phyloP scores from a whole-genome alignment of 208 protist species.

The Naegleria fowleri region DNA sequence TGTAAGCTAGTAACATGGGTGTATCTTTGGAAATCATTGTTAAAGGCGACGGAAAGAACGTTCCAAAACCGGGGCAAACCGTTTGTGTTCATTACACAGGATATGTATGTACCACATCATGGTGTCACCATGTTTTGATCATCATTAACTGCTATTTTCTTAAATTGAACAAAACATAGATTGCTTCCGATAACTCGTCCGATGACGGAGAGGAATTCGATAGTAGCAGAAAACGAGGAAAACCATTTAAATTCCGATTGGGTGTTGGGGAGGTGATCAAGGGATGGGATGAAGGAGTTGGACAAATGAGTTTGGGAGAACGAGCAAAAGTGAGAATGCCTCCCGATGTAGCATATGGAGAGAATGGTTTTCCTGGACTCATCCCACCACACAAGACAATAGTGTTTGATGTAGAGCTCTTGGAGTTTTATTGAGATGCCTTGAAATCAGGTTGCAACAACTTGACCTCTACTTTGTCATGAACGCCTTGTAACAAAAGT shows the following conservation, averaged over 20 bases:
- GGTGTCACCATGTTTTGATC: no score
- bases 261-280: slow-evolving; percentile 81
- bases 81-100: slow-evolving; percentile 66
- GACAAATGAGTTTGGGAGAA: slow-evolving; percentile 80
- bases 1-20: neutral
- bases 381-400: slow-evolving; percentile 75
- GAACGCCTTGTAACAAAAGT: neutral
- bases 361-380: slow-evolving; percentile 70
- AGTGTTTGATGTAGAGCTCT: slow-evolving; percentile 80
- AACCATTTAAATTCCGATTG: slow-evolving; percentile 81
- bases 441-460: slow-evolving; percentile 22
- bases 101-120: slow-evolving; percentile 64
- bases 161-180: neutral
- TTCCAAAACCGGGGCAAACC: slow-evolving; percentile 65
- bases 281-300: slow-evolving; percentile 86
- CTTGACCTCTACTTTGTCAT: neutral
- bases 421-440: slow-evolving; percentile 58
- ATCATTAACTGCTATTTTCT: no score
- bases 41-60: slow-evolving; percentile 80
- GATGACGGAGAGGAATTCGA: slow-evolving; percentile 72
- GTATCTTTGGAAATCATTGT: slow-evolving; percentile 82
- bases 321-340: slow-evolving; percentile 79
- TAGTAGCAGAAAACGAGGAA: slow-evolving; percentile 66
- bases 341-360: slow-evolving; percentile 73
- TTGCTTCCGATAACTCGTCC: neutral